A percentile compares a stretch with the other conserved stretches of the same genome.
phyloP scores from a whole-genome alignment of 495 filamentous ascomycete species.

The Daldinia childiae region DNA sequence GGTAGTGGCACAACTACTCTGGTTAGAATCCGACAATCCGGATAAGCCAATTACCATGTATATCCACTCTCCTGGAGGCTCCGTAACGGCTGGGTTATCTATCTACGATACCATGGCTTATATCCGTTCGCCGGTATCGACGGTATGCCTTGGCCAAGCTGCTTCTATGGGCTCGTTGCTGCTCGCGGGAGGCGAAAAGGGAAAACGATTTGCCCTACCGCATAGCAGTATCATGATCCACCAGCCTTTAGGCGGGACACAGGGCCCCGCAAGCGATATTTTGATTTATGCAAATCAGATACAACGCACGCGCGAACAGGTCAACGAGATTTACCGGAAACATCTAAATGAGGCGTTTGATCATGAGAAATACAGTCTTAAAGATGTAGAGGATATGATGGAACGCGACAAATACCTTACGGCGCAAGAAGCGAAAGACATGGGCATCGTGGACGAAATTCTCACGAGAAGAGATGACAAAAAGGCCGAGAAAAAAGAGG shows the following conservation, averaged over 20 bases:
- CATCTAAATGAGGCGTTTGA: constrained; percentile 82
- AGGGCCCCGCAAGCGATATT: constrained; percentile 90
- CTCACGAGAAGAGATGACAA: constrained; percentile 58
- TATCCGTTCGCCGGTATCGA: constrained; percentile 89
- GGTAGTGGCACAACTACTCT: constrained; percentile 94
- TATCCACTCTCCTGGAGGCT: constrained; percentile 95
- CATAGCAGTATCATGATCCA: constrained; percentile 97
- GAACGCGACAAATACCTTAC: constrained; percentile 95
- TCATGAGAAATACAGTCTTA: constrained; percentile 65
- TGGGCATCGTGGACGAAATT: constrained; percentile 93
- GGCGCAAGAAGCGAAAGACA: constrained; percentile 83
- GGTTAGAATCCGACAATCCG: constrained; percentile 96
- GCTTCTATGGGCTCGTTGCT: constrained; percentile 94
- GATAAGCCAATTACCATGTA: constrained; percentile 95
- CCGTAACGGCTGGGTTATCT: constrained; percentile 87
- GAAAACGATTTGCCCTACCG: constrained; percentile 86
- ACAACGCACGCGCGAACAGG: constrained; percentile 79
- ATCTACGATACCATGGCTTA: constrained; percentile 99
- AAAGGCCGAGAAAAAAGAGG: constrained; percentile 50
- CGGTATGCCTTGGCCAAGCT: constrained; percentile 94
- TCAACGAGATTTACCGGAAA: constrained; percentile 88
- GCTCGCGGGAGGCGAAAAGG: constrained; percentile 84
- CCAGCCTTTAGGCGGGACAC: constrained; percentile 91
- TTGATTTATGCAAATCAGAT: constrained; percentile 98
- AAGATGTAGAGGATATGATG: constrained; percentile 93